Conservation (phyloP, 352 stramenopile genomes). For the Globisporangium lucens region DNA sequence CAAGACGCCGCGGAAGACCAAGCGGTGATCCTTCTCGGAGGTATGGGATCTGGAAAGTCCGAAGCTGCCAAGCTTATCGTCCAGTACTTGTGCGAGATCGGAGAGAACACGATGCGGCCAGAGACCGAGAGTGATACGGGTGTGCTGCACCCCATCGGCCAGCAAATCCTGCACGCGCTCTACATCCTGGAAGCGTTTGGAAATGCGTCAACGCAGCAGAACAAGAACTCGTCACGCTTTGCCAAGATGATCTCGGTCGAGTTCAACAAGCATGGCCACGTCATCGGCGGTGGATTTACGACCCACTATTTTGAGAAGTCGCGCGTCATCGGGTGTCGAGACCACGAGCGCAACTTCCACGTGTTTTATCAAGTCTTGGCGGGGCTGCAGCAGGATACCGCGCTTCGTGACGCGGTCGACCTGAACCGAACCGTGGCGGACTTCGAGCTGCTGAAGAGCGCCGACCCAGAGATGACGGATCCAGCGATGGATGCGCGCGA, state of each 20-base stretch:
- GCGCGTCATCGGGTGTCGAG: constrained; percentile 72
- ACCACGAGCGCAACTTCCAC: constrained; percentile 91
- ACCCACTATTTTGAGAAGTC: constrained; percentile 83
- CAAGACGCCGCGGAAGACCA: constrained; percentile 79
- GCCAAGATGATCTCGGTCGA: constrained; percentile 85
- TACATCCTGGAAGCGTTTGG: constrained; percentile 79
- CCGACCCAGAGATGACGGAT: constrained; percentile 37
- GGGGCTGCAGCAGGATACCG: constrained; percentile 68
- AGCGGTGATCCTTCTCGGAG: constrained; percentile 67
- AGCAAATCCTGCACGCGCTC: constrained; percentile 81
- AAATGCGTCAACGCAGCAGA: constrained; percentile 54
- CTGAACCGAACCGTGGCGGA: constrained; percentile 55
- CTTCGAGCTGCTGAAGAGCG: constrained; percentile 59
- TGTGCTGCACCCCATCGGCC: constrained; percentile 67
- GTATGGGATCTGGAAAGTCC: constrained; percentile 74
- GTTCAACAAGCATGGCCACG: constrained; percentile 71
- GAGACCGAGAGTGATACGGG: constrained; percentile 39
- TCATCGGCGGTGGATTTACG: constrained; percentile 78
- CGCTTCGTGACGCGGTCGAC: constrained; percentile 60
- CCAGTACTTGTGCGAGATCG: constrained; percentile 80
- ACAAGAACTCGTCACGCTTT: constrained; percentile 74
- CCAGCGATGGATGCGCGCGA: constrained; percentile 58
- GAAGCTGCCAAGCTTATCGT: constrained; percentile 81
- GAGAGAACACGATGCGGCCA: constrained; percentile 44
- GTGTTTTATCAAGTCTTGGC: constrained; percentile 91